phyloP scores from a whole-genome alignment of 345 rosid species.

The Kandelia obovata region DNA sequence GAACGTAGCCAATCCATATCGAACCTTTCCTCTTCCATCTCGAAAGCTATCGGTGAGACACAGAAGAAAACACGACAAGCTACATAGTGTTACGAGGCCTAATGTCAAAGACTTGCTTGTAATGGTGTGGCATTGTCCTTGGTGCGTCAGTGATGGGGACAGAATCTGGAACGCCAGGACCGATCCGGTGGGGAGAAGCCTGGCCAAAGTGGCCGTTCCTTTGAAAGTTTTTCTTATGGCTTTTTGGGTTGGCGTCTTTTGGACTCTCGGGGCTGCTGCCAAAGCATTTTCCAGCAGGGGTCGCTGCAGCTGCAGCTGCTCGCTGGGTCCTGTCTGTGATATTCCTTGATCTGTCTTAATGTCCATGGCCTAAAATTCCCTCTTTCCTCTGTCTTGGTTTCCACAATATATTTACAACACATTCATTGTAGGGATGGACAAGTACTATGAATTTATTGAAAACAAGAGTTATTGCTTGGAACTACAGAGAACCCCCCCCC shows the following conservation, averaged over 20 bases:
- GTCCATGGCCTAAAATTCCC: neutral
- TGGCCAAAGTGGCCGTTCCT: slow-evolving; percentile 54
- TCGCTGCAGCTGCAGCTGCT: neutral
- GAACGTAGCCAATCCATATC: slow-evolving; percentile 63
- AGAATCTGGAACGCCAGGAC: slow-evolving; percentile 64
- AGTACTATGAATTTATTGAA: too few relatives aligned
- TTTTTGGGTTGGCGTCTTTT: slow-evolving; percentile 44
- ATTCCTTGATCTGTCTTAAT: neutral
- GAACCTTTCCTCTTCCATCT: slow-evolving; percentile 63
- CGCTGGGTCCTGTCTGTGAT: slow-evolving; percentile 1
- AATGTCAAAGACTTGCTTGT: slow-evolving; percentile 40
- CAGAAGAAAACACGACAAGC: slow-evolving; percentile 49
- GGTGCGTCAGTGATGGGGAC: slow-evolving; percentile 61
- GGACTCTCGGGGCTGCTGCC: slow-evolving; percentile 19
- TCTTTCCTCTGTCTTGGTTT: neutral
- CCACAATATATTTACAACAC: too few relatives aligned
- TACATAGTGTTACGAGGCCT: slow-evolving; percentile 37
- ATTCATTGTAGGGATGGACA: too few relatives aligned
- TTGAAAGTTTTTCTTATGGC: slow-evolving; percentile 56
- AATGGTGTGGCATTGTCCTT: slow-evolving; percentile 51
- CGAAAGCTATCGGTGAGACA: slow-evolving; percentile 61
- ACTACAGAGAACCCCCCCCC: too few relatives aligned
- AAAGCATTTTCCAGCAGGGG: slow-evolving; percentile 11
- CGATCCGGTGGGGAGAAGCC: slow-evolving; percentile 67
- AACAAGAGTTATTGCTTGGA: too few relatives aligned